Evolutionary conservation across 768 basidiomycete species (phyloP), one percentile per base, ranked within the genome.

Genomic region (Termitomyces sp.): DNA sequence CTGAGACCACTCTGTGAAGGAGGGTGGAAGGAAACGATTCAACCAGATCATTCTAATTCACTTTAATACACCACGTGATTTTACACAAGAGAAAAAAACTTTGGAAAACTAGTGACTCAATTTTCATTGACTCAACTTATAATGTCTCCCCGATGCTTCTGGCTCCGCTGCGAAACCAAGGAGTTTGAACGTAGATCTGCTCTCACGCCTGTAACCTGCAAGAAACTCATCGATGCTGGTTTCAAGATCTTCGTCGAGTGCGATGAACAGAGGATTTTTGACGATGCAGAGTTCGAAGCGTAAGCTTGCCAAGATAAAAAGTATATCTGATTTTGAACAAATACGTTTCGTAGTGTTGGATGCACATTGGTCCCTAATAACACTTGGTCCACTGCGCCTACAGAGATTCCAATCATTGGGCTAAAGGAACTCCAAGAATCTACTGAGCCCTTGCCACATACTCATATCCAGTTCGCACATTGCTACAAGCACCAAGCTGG

Each of bases 141-240:
- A 3, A 86, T 87, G 84, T 65, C 83, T 66, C 77, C 72, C 54
- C 74, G 73, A 33, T 64, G 71, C 14, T 81, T 99, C 65, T 99
- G 96, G 96, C 83, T 99, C 44, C 87, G 97, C 64, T 97, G 94
- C 77, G 97, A 99, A 79, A 97, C 87, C 70, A 99, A 98, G 72
- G 82, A 86, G 61, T 94, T 95, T 62, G 97, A 99, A 73, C 85
- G 85, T 56, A 91, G 97, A 48, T 86, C 94, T 30, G 95, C 95
- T 8, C 78, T 98, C 62, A 96, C 94, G 11, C 97, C 97, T 3
- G 87, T 90, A 24, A 95, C 92, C 0, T 86, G 95, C 64, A 92
- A 90, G 73, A 82, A 79, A 62, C 84, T 98, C 59, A 85, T 98
- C 69, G 88, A 91, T 65, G 86, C 86, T 46, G 94, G 94, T 40